Conservation (phyloP, 768 basidiomycete species). For the Suillus plorans region DNA sequence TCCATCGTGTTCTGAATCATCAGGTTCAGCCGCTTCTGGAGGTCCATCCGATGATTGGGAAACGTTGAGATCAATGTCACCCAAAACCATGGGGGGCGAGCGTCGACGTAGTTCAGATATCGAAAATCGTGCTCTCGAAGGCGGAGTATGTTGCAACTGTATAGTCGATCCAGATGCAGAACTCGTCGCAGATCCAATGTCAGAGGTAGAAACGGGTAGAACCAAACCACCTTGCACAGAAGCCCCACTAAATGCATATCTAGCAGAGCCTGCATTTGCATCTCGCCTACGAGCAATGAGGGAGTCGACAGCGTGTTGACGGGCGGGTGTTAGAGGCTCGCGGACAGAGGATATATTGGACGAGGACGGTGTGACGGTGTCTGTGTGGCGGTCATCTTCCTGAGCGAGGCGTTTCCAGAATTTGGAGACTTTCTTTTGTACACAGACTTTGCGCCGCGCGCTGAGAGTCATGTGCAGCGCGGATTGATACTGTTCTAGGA, state of each 20-base stretch:
- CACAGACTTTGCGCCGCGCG: conserved; percentile 42
- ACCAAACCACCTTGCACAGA: conserved; percentile 14
- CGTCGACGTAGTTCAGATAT: conserved; percentile 24
- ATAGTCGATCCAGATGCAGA: conserved; percentile 23
- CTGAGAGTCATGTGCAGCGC: conserved; percentile 46
- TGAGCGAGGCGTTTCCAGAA: conserved; percentile 48
- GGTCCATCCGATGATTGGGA: conserved; percentile 15
- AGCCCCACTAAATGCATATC: conserved; percentile 21
- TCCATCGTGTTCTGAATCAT: conserved; percentile 10
- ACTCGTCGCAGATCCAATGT: conserved; percentile 8
- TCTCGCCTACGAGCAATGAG: conserved; percentile 30
- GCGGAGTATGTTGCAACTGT: conserved; percentile 15
- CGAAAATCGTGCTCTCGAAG: conserved; percentile 14
- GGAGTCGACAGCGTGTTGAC: conserved; percentile 37
- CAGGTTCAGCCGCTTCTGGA: conserved; percentile 17
- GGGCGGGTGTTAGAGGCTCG: conserved; percentile 23
- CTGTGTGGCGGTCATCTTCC: conserved; percentile 23
- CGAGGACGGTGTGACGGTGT: conserved; percentile 27
- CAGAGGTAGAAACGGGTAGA: conserved; percentile 20
- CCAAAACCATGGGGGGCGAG: conserved; percentile 25
- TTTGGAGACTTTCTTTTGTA: conserved; percentile 42
- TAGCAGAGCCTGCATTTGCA: conserved; percentile 15
- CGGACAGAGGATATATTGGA: conserved; percentile 31
- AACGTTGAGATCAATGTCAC: conserved; percentile 25
- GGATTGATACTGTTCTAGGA: conserved; percentile 43